phyloP scores from a whole-genome alignment of 179 eudicot species.

The Heliamphora pulchella region DNA sequence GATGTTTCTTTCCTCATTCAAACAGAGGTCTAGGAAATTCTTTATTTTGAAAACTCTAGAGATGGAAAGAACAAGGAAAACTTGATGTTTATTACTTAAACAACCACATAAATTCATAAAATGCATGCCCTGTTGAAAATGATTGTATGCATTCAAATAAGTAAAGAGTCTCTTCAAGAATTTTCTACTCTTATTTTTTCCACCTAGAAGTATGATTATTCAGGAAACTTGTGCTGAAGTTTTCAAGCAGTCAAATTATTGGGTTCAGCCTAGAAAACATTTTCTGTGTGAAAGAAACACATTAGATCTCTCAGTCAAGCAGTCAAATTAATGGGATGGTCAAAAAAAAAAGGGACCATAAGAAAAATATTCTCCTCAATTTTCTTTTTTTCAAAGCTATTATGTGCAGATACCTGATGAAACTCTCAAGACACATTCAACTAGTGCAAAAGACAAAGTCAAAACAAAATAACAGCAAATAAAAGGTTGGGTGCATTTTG shows the following conservation, averaged over 20 bases:
- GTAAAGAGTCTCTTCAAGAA: not conserved
- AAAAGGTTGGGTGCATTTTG: not conserved
- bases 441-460: not conserved
- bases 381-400: not conserved
- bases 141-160: not conserved
- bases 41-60: no score
- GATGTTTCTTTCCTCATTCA: no score
- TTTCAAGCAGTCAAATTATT: not conserved
- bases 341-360: not conserved
- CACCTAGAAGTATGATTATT: not conserved
- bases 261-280: not conserved
- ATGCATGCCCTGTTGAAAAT: no score
- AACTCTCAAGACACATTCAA: not conserved
- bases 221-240: not conserved
- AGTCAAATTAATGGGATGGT: not conserved
- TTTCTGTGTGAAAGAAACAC: not conserved
- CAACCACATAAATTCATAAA: no score
- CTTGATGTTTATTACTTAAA: no score
- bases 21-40: no score
- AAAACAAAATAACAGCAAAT: not conserved
- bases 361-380: not conserved
- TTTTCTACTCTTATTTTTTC: not conserved
- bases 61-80: no score
- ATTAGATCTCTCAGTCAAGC: not conserved
- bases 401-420: not conserved